These are phyloP conservation scores for Colletotrichum salicis DNA, from an alignment of 2,329 filamentous ascomycete genomes.

Conservation along the genomic window DNA sequence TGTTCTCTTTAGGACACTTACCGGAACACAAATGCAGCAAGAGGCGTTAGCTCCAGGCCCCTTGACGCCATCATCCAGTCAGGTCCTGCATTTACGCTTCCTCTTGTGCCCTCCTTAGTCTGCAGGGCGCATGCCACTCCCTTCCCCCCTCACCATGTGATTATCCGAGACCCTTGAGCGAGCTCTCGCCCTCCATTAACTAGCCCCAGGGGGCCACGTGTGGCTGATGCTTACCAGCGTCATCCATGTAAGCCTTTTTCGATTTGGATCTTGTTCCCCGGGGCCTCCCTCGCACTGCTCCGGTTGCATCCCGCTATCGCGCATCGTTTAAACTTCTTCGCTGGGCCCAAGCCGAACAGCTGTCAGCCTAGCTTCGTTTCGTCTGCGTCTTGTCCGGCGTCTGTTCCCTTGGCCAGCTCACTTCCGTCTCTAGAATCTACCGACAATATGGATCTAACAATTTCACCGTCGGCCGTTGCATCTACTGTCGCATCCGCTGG, in stretches of 20 bases:
- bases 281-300: conserved; percentile 6
- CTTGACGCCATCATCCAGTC: neutral
- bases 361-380: conserved; percentile 30
- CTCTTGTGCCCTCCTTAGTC: neutral
- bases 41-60: neutral
- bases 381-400: conserved; percentile 24
- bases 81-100: neutral
- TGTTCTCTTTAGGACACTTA: neutral
- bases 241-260: neutral
- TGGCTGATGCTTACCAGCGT: conserved; percentile 14
- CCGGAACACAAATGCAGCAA: neutral
- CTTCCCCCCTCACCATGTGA: conserved; percentile 14
- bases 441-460: neutral
- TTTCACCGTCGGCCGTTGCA: neutral
- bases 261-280: neutral
- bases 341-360: conserved; percentile 9
- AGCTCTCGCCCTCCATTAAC: conserved; percentile 7
- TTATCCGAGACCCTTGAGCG: conserved; percentile 22
- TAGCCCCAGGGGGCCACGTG: conserved; percentile 8
- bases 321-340: conserved; percentile 16
- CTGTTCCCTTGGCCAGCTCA: conserved; percentile 19
- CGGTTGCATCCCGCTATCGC: conserved; percentile 10
- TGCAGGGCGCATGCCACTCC: conserved; percentile 24
- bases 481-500: neutral
- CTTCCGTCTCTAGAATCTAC: neutral